Percentiles rank a stretch among this genome's conserved stretches.
Conservation (phyloP, 2,329 filamentous ascomycete species). For the Ceratocystis variospora region DNA sequence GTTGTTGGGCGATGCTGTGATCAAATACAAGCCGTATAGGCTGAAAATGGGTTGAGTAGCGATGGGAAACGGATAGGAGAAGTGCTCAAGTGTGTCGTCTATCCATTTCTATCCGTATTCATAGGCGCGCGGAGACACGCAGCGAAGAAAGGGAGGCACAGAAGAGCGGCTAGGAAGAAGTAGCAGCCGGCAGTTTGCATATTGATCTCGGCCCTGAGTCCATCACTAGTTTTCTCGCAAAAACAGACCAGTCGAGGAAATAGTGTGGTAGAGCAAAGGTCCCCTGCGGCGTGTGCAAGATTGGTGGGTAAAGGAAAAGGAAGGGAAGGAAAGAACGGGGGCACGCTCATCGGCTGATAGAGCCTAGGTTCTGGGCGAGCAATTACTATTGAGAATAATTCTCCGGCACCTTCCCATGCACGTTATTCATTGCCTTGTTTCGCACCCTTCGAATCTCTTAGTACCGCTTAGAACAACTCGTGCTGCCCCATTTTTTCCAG, state of each 20-base stretch:
- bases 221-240: neutral
- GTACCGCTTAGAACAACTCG: neutral
- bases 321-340: neutral
- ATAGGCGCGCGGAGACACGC: too few species aligned
- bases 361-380: neutral
- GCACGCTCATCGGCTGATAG: neutral
- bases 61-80: neutral
- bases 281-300: too few species aligned
- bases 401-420: constrained; percentile 1
- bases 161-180: neutral
- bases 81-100: neutral
- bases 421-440: neutral
- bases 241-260: neutral
- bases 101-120: too few species aligned
- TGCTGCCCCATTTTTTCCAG: neutral
- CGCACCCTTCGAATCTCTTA: neutral
- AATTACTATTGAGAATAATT: neutral
- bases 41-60: neutral
- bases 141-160: neutral
- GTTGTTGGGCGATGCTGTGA: neutral
- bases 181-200: neutral
- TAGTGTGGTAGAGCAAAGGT: too few species aligned
- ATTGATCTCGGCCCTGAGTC: neutral
- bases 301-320: neutral
- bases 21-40: neutral